Percentiles rank a stretch among this genome's conserved stretches.
Conservation (phyloP, 2,329 filamentous ascomycete genomes). For the Aspergillus tamarii region DNA sequence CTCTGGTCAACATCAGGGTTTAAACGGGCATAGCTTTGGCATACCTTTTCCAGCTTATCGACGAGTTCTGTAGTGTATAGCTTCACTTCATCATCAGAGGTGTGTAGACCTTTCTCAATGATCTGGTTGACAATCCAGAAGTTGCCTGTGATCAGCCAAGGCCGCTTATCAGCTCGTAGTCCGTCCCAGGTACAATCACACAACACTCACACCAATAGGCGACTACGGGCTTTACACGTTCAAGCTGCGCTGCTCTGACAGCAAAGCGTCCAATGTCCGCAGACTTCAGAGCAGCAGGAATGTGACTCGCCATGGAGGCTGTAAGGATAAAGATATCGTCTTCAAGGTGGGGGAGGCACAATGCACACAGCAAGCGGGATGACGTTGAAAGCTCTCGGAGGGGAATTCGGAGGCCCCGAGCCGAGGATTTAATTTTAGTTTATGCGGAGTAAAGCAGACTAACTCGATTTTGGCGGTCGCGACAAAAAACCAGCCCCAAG, state of each 20-base stretch:
- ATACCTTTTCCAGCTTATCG: conserved; percentile 83
- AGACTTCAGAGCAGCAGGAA: conserved; percentile 74
- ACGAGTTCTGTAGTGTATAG: conserved; percentile 81
- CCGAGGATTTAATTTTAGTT: not conserved
- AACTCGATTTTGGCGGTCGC: not conserved
- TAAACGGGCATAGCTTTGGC: conserved; percentile 18
- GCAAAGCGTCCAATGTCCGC: conserved; percentile 85
- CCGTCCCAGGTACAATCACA: not conserved
- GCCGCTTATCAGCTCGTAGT: conserved; percentile 22
- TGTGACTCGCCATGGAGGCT: conserved; percentile 67
- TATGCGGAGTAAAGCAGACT: conserved; percentile 3
- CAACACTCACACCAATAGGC: conserved; percentile 85
- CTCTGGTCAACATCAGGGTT: conserved; percentile 5
- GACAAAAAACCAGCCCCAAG: no score
- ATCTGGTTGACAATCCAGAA: conserved; percentile 95
- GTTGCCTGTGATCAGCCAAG: conserved; percentile 62
- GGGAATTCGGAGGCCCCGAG: not conserved
- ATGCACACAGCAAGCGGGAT: conserved; percentile 22
- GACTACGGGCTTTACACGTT: conserved; percentile 81
- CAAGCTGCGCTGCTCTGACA: conserved; percentile 79
- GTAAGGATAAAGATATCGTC: not conserved
- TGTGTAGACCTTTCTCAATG: conserved; percentile 77
- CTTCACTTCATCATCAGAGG: conserved; percentile 74
- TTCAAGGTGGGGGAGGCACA: conserved; percentile 6
- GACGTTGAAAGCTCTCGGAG: conserved; percentile 25